These are phyloP conservation scores for Isabelozyma heimii DNA, from an alignment of 805 yeast species.

Conservation along the genomic window DNA sequence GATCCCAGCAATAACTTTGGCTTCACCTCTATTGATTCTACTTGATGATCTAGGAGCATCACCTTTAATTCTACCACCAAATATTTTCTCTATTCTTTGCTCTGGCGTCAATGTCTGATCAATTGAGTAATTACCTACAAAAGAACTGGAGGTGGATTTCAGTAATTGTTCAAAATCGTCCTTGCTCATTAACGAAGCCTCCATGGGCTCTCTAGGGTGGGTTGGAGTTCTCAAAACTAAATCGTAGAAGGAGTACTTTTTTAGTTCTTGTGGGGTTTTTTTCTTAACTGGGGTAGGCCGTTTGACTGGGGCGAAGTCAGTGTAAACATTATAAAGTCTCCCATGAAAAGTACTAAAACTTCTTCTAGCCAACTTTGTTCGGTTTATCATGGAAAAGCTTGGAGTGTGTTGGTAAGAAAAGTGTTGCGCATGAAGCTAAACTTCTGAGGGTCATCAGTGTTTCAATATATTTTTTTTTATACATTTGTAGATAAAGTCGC, in stretches of 20 bases:
- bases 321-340: not conserved
- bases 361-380: not conserved
- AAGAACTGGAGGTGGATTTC: constrained; percentile 18
- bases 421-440: not conserved
- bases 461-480: no score
- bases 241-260: constrained; percentile 33
- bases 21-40: constrained; percentile 33
- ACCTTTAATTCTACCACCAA: constrained; percentile 58
- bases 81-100: constrained; percentile 47
- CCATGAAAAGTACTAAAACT: not conserved
- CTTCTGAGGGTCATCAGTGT: not conserved
- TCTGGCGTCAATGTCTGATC: constrained; percentile 33
- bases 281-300: not conserved
- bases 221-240: constrained; percentile 32
- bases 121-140: constrained; percentile 31
- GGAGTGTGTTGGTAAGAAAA: not conserved
- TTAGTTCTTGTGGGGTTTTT: not conserved
- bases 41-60: constrained; percentile 43
- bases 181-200: constrained; percentile 22
- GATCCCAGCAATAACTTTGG: constrained; percentile 53
- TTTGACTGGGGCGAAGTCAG: not conserved
- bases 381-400: not conserved
- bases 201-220: constrained; percentile 32
- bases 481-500: not conserved
- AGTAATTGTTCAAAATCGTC: constrained; percentile 16